Percentiles rank a stretch among this genome's conserved stretches.
Conservation (phyloP, 2,329 filamentous ascomycete species). For the Penicillium sp. region DNA sequence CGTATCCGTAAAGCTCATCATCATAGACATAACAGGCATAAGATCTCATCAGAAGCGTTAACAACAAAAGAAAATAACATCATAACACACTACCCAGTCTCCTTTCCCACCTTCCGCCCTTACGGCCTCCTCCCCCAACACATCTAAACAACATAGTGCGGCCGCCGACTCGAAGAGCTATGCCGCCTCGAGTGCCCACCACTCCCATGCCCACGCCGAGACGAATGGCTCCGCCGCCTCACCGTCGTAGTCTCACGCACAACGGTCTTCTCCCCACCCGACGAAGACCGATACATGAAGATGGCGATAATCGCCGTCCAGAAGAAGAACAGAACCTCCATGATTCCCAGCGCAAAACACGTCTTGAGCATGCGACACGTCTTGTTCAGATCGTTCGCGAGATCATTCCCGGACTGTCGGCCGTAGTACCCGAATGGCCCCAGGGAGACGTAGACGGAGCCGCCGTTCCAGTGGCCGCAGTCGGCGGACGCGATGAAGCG, state of each 20-base stretch:
- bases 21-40: not conserved
- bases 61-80: not conserved
- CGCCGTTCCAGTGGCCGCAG: constrained; percentile 66
- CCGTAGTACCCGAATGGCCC: constrained; percentile 66
- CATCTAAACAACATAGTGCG: constrained; percentile 36
- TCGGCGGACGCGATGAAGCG: constrained; percentile 64
- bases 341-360: constrained; percentile 85
- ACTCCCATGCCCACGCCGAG: constrained; percentile 39
- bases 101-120: not conserved
- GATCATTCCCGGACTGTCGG: constrained; percentile 48
- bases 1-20: constrained; percentile 4
- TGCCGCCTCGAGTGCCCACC: constrained; percentile 27
- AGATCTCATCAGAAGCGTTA: not conserved
- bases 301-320: constrained; percentile 73
- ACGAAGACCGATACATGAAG: constrained; percentile 43
- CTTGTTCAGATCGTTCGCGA: constrained; percentile 68
- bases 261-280: constrained; percentile 21
- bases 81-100: no score
- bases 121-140: not conserved
- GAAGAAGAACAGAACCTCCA: constrained; percentile 82
- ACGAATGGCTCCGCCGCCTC: constrained; percentile 40
- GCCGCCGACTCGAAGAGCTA: constrained; percentile 35
- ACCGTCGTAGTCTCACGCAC: constrained; percentile 47
- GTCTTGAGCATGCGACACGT: constrained; percentile 92
- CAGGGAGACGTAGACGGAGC: constrained; percentile 62